These are phyloP conservation scores for Chionographis japonica DNA, from an alignment of 106 monocot genomes.

Conservation along the genomic window DNA sequence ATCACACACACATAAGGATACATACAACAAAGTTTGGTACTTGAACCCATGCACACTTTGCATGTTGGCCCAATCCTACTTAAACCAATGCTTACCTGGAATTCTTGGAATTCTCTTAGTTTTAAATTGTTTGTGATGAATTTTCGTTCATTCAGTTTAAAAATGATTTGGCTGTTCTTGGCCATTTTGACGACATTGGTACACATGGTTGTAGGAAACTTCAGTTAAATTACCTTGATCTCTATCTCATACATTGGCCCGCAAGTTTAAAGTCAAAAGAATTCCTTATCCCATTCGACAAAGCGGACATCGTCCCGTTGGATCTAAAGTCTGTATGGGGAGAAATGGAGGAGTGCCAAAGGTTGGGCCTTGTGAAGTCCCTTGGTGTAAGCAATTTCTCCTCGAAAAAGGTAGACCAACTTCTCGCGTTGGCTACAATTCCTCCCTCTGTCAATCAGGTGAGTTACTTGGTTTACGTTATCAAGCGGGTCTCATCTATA, in stretches of 20 bases:
- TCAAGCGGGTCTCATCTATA: too few species aligned
- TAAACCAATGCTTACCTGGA: too few species aligned
- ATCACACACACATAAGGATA: too few species aligned
- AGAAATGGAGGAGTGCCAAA: slow-evolving; percentile 28
- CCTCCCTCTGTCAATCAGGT: slow-evolving; percentile 34
- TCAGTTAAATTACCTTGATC: slow-evolving; percentile 43
- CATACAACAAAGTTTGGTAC: too few species aligned
- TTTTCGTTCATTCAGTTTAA: too few species aligned
- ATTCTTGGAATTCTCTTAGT: too few species aligned
- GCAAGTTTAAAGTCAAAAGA: slow-evolving; percentile 17
- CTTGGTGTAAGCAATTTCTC: slow-evolving; percentile 33
- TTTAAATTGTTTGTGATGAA: too few species aligned
- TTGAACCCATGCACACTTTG: too few species aligned
- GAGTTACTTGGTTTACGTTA: background rate
- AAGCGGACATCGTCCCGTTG: slow-evolving; percentile 12
- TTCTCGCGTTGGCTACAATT: slow-evolving; percentile 6
- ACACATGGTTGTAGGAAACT: slow-evolving; percentile 25
- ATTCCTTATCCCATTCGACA: background rate
- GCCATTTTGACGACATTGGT: too few species aligned
- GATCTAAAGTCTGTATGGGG: slow-evolving; percentile 9
- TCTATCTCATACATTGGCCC: slow-evolving; percentile 65
- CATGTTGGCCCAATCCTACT: too few species aligned
- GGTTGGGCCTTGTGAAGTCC: slow-evolving; percentile 16
- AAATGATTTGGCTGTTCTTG: background rate
- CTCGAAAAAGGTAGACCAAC: slow-evolving; percentile 4